Base-by-base conservation (phyloP, 2,329 filamentous ascomycete genomes). In the Pseudogymnoascus sp. region DNA sequence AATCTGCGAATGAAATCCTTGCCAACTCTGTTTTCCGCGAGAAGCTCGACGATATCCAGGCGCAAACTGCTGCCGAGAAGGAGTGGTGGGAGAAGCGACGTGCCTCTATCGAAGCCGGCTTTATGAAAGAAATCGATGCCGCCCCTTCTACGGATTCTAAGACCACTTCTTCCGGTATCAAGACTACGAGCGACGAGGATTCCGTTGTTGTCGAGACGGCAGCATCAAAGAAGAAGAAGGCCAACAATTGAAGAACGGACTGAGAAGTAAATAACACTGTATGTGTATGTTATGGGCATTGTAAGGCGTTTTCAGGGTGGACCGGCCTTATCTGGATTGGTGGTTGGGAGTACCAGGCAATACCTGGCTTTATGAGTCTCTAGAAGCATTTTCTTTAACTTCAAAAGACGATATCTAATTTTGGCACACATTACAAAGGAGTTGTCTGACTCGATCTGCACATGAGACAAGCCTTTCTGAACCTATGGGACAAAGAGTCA, bases 1-100 rank as follows among this genome's bases (percentile, higher is more conserved):
- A 99, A 75, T 92, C 90, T 50, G 94, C 94, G 61, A 96, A 96
- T 75, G 94, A 99, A 75, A 97, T 99, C 75, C 86, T 89, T 62
- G 88, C 91, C 71, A 97, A 97, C 76, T 82, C 84, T 41, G 77
- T 86, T 54, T 82, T 96, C 70, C 89, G 91, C 66, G 80, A 87
- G 66, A 83, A 87, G 58, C 80, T 96, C 18, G 82, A 86, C 54
- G 88, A 91, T 64, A 85, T 96, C 62, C 86, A 92, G 68, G 77
- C 79, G 28, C 87, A 90, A 70, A 78, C 85, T 1, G 80, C 82
- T 8, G 78, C 84, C 39, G 94, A 97, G 76, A 90, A 89, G 76
- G 81, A 87, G 70, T 96, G 91, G 91, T 99, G 94, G 94, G 90
- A 91, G 72, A 89, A 89, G 79, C 89, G 88, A 71, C 84, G 86